Evolutionary conservation across 2,329 filamentous ascomycete species (phyloP).

Genomic region (Fusarium sp.): DNA sequence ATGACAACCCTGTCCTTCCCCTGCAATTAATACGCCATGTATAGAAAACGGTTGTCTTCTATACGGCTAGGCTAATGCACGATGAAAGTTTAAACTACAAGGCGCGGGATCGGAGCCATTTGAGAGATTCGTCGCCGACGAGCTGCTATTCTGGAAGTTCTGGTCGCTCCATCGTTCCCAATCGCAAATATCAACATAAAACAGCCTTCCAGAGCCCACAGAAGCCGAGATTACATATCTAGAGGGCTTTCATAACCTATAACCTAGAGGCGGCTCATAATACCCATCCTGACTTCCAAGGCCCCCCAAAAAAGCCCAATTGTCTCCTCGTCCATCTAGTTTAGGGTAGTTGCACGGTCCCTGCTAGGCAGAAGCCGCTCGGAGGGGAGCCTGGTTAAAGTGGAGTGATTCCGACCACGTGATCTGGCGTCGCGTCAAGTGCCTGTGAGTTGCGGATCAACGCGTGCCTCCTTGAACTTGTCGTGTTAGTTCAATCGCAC

Average conservation of each 20-base stretch:
- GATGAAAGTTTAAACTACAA: background rate
- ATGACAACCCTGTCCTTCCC: background rate
- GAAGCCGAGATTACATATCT: background rate
- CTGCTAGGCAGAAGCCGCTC: slow-evolving; percentile 14
- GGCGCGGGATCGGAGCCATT: background rate
- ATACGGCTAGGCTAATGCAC: background rate
- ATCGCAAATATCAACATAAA: background rate
- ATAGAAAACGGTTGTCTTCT: background rate
- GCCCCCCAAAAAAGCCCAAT: background rate
- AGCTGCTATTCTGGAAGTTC: background rate
- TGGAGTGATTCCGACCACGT: slow-evolving; percentile 15
- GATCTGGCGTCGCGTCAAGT: slow-evolving; percentile 35
- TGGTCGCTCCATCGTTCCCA: background rate
- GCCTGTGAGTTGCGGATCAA: background rate
- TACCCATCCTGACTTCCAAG: background rate
- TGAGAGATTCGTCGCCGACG: background rate
- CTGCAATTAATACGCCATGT: background rate
- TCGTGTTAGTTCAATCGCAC: background rate
- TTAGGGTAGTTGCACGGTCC: background rate
- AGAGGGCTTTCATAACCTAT: background rate
- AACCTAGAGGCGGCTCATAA: background rate
- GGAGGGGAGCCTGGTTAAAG: background rate
- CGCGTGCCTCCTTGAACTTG: background rate
- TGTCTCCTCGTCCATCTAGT: background rate
- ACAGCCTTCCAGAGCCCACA: background rate